Evolutionary conservation across 768 basidiomycete genomes (phyloP), one percentile per base, ranked within the genome.

Genomic region (Mycena leptocephala): DNA sequence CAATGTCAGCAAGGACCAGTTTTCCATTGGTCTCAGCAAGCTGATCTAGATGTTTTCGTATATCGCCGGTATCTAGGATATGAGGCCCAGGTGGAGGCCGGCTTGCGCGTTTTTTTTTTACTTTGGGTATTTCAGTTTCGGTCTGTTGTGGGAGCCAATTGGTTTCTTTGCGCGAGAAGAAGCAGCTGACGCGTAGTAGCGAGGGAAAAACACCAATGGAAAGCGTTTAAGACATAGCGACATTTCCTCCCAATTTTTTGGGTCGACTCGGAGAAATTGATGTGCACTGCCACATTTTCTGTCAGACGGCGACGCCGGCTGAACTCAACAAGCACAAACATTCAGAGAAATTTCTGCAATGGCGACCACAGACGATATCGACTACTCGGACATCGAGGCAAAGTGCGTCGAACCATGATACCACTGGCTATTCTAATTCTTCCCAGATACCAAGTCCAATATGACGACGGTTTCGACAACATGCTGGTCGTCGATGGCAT

Each of bases 401-500:
- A 96, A 95, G 96, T 97, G 78, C 24, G 16, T 10, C 30, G 66
- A 33, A 14, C 28, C 58, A 43, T 11, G 62, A 70, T 72, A 64
- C 35, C 59, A 11, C 75, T 18, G 68, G 55, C 48, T 16, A 51
- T 48, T 33, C 70, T 32, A 35, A 73, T 59, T 53, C 30, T 70
- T 62, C 37, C 10, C 83, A 98, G 97, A 88, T 98, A 97, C 87
- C 90, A 93, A 78, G 93, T 97, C 80, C 88, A 95, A 72, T 92
- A 93, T 77, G 95, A 96, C 79, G 94, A 96, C 78, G 91, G 95
- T 48, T 92, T 99, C 81, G 98, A 99, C 88, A 96, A 95, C 82
- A 92, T 96, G 71, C 85, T 99, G 67, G 95, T 99, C 66, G 93
- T 99, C 73, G 98, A 99, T 84, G 96, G 97, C 63, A 90, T 97